phyloP scores from a whole-genome alignment of 495 filamentous ascomycete genomes.

The Evansstolkia leycettana region DNA sequence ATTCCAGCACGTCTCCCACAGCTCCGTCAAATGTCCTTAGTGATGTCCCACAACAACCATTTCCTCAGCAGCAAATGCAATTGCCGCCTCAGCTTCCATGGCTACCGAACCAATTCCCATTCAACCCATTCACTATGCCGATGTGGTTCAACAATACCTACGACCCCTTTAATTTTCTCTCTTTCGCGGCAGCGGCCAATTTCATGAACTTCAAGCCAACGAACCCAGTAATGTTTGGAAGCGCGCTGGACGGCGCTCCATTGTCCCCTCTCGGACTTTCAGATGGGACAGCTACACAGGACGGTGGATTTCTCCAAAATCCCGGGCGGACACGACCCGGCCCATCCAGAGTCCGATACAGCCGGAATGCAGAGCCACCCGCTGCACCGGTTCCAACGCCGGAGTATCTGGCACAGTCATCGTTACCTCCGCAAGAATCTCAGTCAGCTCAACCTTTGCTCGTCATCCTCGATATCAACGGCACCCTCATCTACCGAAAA shows the following conservation, averaged over 20 bases:
- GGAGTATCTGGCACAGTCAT: constrained; percentile 33
- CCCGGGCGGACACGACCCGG: too few species aligned
- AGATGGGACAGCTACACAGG: too few species aligned
- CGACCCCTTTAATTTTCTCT: not conserved
- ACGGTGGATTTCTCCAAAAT: too few species aligned
- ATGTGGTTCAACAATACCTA: not conserved
- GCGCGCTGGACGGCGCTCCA: too few species aligned
- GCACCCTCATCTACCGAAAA: constrained; percentile 69
- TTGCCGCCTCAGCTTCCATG: not conserved
- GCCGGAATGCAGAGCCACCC: constrained; percentile 2
- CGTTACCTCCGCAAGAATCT: constrained; percentile 12
- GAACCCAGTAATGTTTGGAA: too few species aligned
- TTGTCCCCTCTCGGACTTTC: too few species aligned
- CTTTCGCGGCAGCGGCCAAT: too few species aligned
- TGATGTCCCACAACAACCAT: too few species aligned
- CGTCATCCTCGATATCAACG: constrained; percentile 85
- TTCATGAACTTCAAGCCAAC: too few species aligned
- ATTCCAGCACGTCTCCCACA: not conserved
- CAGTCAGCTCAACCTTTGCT: constrained; percentile 41
- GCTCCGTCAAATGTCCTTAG: not conserved
- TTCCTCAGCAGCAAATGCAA: not conserved
- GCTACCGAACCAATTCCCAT: not conserved
- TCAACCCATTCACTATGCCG: not conserved
- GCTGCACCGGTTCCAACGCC: constrained; percentile 24
- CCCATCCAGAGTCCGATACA: not conserved